These are phyloP conservation scores for Phytophthora citrophthora DNA, from an alignment of 352 stramenopile genomes.

Conservation along the genomic window DNA sequence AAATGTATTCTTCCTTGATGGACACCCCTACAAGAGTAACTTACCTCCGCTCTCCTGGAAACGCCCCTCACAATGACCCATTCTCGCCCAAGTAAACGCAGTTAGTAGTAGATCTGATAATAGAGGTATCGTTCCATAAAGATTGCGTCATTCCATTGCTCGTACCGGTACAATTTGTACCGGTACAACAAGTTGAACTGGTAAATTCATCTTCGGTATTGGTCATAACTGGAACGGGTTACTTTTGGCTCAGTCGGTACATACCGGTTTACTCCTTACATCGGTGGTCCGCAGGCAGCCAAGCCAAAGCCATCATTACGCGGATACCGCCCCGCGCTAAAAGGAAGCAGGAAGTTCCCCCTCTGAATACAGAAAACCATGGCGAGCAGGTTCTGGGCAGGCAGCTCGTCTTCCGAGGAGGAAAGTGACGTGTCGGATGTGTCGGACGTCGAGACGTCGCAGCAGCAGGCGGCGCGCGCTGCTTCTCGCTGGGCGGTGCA, in stretches of 20 bases:
- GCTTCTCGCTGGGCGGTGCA: constrained; percentile 83
- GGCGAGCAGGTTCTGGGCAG: constrained; percentile 88
- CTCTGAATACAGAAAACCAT: constrained; percentile 42
- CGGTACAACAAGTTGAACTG: not conserved
- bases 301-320: constrained; percentile 25
- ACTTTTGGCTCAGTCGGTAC: not conserved
- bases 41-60: constrained; percentile 63
- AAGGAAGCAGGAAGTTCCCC: constrained; percentile 12
- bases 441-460: constrained; percentile 78
- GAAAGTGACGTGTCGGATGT: constrained; percentile 79
- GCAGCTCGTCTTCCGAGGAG: constrained; percentile 79
- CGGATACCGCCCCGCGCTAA: constrained; percentile 19
- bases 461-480: constrained; percentile 74
- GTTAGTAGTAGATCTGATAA: constrained; percentile 6
- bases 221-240: not conserved
- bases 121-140: too few relatives aligned
- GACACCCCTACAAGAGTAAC: constrained; percentile 53
- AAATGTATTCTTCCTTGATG: constrained; percentile 53
- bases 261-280: constrained; percentile 11
- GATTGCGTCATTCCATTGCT: too few relatives aligned
- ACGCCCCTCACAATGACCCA: constrained; percentile 28
- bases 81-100: constrained; percentile 34
- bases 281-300: constrained; percentile 16
- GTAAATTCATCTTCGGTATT: not conserved
- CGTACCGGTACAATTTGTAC: not conserved